phyloP scores from a whole-genome alignment of 1,284 basidiomycete genomes.

The Hymenochaete sp. region DNA sequence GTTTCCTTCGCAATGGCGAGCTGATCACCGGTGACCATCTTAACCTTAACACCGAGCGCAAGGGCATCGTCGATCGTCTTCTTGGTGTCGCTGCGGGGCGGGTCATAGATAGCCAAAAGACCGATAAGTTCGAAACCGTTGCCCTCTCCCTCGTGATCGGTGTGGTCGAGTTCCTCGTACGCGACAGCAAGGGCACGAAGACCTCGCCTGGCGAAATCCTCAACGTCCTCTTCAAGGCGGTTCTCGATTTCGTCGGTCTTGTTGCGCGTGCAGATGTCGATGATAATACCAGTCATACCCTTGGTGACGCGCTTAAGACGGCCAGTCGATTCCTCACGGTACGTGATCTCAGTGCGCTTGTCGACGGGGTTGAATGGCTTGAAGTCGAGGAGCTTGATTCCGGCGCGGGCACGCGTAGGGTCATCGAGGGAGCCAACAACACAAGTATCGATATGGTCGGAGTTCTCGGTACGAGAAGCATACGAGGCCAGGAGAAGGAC shows the following conservation, averaged over 20 bases:
- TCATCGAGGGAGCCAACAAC: slow-evolving; percentile 80
- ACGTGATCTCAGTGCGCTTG: slow-evolving; percentile 98
- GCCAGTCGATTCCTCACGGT: slow-evolving; percentile 87
- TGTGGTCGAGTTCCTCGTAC: slow-evolving; percentile 84
- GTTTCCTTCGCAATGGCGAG: slow-evolving; percentile 99
- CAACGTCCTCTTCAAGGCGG: slow-evolving; percentile 87
- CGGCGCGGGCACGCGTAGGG: slow-evolving; percentile 67
- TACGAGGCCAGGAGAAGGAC: slow-evolving; percentile 92
- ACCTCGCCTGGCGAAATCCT: slow-evolving; percentile 93
- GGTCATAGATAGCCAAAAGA: slow-evolving; percentile 96
- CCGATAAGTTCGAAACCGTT: slow-evolving; percentile 97
- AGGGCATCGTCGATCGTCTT: slow-evolving; percentile 97
- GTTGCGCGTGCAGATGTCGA: slow-evolving; percentile 93
- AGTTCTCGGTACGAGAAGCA: slow-evolving; percentile 96
- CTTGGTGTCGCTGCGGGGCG: slow-evolving; percentile 96
- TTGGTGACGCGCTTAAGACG: slow-evolving; percentile 98
- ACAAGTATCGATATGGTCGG: slow-evolving; percentile 92
- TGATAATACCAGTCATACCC: slow-evolving; percentile 98
- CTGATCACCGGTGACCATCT: slow-evolving; percentile 99
- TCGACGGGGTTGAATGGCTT: slow-evolving; percentile 99
- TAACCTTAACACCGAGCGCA: slow-evolving; percentile 93
- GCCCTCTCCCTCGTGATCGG: slow-evolving; percentile 75
- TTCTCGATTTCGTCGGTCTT: slow-evolving; percentile 90
- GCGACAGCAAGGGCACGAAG: slow-evolving; percentile 97
- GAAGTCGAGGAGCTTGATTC: slow-evolving; percentile 96